Evolutionary conservation across 2,329 filamentous ascomycete genomes (phyloP).

Genomic region (Dactylellina haptotyla): DNA sequence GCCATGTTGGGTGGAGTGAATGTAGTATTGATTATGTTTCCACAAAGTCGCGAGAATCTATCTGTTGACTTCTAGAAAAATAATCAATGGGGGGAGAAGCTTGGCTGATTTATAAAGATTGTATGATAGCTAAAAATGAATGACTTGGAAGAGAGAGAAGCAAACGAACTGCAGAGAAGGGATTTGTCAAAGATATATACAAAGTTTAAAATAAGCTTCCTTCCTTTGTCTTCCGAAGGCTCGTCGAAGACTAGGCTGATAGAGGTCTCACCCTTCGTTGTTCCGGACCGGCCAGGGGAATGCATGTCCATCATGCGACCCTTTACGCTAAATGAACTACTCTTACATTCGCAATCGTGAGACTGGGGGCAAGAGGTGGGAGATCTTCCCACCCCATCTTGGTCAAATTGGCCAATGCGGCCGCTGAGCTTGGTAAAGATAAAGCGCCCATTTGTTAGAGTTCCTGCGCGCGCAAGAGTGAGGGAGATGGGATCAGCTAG

Average conservation of each 20-base stretch:
- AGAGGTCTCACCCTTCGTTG: conserved; percentile 37
- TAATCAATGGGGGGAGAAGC: neutral
- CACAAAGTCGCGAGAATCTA: conserved; percentile 8
- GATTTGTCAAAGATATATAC: conserved; percentile 44
- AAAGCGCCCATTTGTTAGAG: conserved; percentile 30
- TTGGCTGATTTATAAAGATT: neutral
- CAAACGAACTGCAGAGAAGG: conserved; percentile 5
- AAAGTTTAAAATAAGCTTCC: conserved; percentile 53
- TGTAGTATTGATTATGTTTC: conserved; percentile 1
- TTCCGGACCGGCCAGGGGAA: conserved; percentile 33
- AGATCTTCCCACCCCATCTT: conserved; percentile 22
- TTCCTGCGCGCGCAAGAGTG: neutral
- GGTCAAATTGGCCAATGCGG: conserved; percentile 14
- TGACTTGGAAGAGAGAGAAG: conserved; percentile 15
- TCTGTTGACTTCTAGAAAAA: neutral
- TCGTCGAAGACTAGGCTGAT: conserved; percentile 18
- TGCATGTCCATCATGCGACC: conserved; percentile 47
- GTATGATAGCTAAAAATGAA: conserved; percentile 19
- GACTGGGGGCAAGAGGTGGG: conserved; percentile 45
- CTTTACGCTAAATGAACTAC: conserved; percentile 42
- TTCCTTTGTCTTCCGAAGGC: conserved; percentile 19
- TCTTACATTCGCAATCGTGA: conserved; percentile 48
- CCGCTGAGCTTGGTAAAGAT: conserved; percentile 14
- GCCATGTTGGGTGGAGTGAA: conserved; percentile 25
- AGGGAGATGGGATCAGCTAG: neutral